Base-by-base conservation (phyloP, 2,329 filamentous ascomycete species). In the Teratosphaeriaceae sp. region DNA sequence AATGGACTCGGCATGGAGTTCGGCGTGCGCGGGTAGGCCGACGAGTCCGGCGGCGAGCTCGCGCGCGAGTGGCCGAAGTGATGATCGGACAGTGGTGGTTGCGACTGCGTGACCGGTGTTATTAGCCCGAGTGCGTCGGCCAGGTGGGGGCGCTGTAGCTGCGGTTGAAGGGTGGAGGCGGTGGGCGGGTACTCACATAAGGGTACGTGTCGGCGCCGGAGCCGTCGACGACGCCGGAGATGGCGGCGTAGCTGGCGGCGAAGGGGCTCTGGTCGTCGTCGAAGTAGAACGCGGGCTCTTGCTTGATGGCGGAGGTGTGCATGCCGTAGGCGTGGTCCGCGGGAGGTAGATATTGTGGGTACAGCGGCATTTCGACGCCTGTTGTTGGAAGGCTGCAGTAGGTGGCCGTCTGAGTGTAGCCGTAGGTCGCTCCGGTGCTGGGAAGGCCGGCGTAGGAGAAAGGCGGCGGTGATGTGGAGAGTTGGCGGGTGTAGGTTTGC, bases 1-100 rank as follows among this genome's bases (percentile, higher is more conserved):
- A 73, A 74, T 33, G 83, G 83, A 34, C 74, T 75, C 23, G 82
- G 81, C 77, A 86, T 81, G n/a, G 82, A 85, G 51, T 84, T 68
- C 47, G 84, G 84, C 41, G 84, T 87, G 33, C 76, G 77, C 13
- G 57, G 57, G 33, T 63, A 69, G 40, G 54, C 53, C 33, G 46
- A 44, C 38, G 59, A 62, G 45, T 71, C 68, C 40, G 65, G 57
- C 23, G 68, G 67, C 38, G 67, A 69, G 41, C 58, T 61, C n/a
- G 61, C 56, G 30, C 54, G 52, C 40, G 81, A 85, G 61, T 80
- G 76, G 57, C 85, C 81, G 63, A 80, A 85, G 21, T 80, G 83
- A 62, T 80, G 83, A 62, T 84, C 82, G 57, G 82, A 84, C 56
- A 88, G 77, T 60, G 84, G 81, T 68, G 84, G 84, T n/a, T n/a